phyloP scores from a whole-genome alignment of 257 asterid genomes.

The Ocimum tenuiflorum region DNA sequence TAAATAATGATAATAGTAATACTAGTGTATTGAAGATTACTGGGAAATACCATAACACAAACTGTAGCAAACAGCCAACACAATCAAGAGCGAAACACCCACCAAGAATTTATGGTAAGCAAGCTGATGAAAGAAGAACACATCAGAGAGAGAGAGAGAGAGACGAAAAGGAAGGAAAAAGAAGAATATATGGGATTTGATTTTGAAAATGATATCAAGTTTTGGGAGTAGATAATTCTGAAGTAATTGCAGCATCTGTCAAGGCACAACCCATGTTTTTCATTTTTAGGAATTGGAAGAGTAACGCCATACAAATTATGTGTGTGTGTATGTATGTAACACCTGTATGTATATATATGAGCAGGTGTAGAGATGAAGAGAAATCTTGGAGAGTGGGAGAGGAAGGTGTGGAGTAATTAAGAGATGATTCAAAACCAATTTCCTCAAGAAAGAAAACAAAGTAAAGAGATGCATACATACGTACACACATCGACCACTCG shows the following conservation, averaged over 20 bases:
- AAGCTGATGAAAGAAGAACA: background rate
- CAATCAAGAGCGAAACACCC: background rate
- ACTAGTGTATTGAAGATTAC: conserved; percentile 22
- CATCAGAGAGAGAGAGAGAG: background rate
- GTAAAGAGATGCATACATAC: conserved; percentile 21
- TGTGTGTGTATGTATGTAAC: background rate
- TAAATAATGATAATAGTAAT: too few species aligned
- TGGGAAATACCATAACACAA: conserved; percentile 36
- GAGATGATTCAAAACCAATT: conserved; percentile 34
- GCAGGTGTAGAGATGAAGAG: conserved; percentile 28
- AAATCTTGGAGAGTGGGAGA: conserved; percentile 34
- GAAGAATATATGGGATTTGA: conserved; percentile 29
- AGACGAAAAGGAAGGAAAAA: background rate
- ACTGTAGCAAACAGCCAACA: conserved; percentile 14
- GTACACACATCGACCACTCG: too few species aligned
- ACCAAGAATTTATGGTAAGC: background rate
- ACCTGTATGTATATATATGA: background rate
- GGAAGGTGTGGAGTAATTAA: conserved; percentile 38
- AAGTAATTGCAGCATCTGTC: conserved; percentile 30
- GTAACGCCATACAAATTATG: conserved; percentile 34
- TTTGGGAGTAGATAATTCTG: conserved; percentile 22
- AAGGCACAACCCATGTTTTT: conserved; percentile 46
- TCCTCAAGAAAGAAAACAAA: too few species aligned
- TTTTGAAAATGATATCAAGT: conserved; percentile 24
- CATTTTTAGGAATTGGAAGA: conserved; percentile 15